Conservation (phyloP, 345 rosid genomes). For the Nasturtium officinale region DNA sequence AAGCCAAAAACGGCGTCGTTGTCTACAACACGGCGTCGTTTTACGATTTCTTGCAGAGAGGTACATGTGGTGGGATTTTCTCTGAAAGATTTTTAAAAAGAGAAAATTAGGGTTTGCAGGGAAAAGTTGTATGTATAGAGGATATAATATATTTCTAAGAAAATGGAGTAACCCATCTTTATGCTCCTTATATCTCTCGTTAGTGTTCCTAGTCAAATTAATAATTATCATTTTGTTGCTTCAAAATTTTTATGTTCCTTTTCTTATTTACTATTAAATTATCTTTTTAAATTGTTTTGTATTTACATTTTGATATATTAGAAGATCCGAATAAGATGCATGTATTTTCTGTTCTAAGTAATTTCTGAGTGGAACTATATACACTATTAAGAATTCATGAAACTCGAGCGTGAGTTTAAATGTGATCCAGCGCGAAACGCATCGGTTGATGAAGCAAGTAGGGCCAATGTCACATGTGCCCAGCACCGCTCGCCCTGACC, state of each 20-base stretch:
- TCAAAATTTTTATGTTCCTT: not conserved
- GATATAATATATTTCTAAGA: not conserved
- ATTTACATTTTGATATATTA: not conserved
- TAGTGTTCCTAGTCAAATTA: constrained; percentile 10
- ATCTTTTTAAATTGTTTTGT: constrained; percentile 3
- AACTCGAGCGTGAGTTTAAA: not conserved
- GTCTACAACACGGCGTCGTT: constrained; percentile 23
- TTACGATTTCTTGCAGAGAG: constrained; percentile 10
- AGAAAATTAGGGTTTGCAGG: constrained; percentile 17
- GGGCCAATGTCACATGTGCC: constrained; percentile 31
- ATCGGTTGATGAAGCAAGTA: constrained; percentile 3
- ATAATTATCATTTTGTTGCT: constrained; percentile 31
- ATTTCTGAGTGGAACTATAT: not conserved
- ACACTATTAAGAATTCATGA: too few relatives aligned
- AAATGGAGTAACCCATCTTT: constrained; percentile 33
- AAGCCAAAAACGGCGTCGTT: constrained; percentile 32
- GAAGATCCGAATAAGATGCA: not conserved
- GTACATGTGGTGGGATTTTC: not conserved
- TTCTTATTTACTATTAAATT: not conserved
- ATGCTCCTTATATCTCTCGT: constrained; percentile 29
- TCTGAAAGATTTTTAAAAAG: not conserved
- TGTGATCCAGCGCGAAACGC: constrained; percentile 16
- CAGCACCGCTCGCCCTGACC: constrained; percentile 16
- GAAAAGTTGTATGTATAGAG: constrained; percentile 24
- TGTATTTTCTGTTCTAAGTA: not conserved